Evolutionary conservation across 768 basidiomycete species (phyloP), one percentile per base, ranked within the genome.

Genomic region (Russula emetica): DNA sequence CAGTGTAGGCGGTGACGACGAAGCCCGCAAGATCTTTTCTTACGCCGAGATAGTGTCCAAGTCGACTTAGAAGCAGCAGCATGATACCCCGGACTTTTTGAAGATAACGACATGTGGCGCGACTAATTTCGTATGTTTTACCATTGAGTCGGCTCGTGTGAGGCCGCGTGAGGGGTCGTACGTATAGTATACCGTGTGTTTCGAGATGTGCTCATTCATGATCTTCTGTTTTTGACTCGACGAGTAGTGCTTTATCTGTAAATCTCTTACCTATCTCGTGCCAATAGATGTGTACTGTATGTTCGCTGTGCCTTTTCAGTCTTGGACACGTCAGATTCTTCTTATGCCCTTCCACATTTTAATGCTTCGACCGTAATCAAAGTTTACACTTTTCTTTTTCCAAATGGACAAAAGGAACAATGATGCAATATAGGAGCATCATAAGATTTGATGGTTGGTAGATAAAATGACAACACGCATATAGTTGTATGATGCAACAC

Each of bases 31-130:
- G 40, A 64, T 69, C 14, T 72, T 72, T 32, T 79, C 81, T 47
- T 83, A 83, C 64, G 80, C 80, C 18, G 73, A 75, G 63, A 74
- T 80, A 22, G 66, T 65, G 11, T 67, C 69, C 54, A 66, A 67
- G 60, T 34, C 63, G 7, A 52, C 59, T 40, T 74, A 71, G 47
- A 67, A 63, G 40, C 47, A 66, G 50, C 20, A n/a, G 45, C 22
- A 47, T 8, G 9, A 45, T 47, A 47, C 45, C 45, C 22, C 45
- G 45, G 65, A 58, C 52, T 8, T 26, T 44, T 26, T 44, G 24
- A 44, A 40, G 45, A 47, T 47, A 47, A 47, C 22, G 45, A 47
- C 10, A 47, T 47, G 45, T 47, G 22, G 22, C 3, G 18, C 32
- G 13, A 47, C 34, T 47, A n/a, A 28, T 40, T 11, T 24, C 28